Conservation (phyloP, 2,329 filamentous ascomycete genomes). For the Trichophyton schoenleinii region DNA sequence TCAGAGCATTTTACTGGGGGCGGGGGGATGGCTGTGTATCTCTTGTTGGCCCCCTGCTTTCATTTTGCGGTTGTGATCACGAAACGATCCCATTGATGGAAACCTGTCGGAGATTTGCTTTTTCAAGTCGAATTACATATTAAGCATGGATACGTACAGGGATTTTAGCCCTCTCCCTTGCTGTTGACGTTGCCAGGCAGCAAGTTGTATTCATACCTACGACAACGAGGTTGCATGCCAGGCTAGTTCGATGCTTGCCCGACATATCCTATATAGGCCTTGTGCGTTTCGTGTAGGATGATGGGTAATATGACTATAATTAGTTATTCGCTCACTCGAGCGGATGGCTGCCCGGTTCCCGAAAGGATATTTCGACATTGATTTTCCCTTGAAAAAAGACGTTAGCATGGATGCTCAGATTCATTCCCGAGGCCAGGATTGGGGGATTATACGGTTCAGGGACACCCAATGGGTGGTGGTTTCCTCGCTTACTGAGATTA, state of each 20-base stretch:
- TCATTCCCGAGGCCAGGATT: not conserved
- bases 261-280: constrained; percentile 2
- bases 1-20: not conserved
- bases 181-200: not conserved
- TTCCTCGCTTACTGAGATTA: constrained; percentile 1
- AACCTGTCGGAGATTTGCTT: constrained; percentile 4
- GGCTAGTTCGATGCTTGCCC: not conserved
- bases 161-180: not conserved
- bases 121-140: constrained; percentile 1
- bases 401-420: constrained; percentile 1
- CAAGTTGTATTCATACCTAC: not conserved
- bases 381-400: not conserved
- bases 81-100: constrained; percentile 3
- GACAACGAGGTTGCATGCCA: not conserved
- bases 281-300: constrained; percentile 1
- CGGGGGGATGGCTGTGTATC: not conserved
- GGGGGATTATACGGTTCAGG: not conserved
- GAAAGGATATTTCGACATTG: not conserved
- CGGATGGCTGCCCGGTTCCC: not conserved
- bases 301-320: not conserved
- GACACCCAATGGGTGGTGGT: not conserved
- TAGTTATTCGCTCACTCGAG: not conserved
- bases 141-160: not conserved
- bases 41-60: not conserved
- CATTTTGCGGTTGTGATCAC: not conserved